A percentile compares a stretch with the other conserved stretches of the same genome.
phyloP scores from a whole-genome alignment of 106 monocot species.

The Dioscorea alata region DNA sequence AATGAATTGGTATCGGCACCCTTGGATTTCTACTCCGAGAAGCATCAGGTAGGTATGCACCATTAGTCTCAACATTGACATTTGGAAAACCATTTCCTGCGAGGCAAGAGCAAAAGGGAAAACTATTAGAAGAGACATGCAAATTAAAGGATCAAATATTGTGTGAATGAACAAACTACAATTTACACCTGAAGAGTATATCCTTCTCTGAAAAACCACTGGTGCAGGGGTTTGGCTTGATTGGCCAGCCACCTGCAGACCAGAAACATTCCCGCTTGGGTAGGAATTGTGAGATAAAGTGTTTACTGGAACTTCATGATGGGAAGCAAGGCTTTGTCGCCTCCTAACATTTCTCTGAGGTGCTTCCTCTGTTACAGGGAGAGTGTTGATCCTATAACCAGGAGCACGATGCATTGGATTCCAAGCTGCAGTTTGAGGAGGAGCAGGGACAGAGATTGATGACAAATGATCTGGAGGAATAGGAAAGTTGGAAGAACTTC shows the following conservation, averaged over 20 bases:
- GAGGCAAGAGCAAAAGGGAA: background rate
- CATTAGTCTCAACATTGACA: constrained; percentile 1
- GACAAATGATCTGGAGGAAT: constrained; percentile 14
- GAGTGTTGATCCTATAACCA: constrained; percentile 11
- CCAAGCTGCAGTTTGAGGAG: constrained; percentile 19
- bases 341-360: constrained; percentile 66
- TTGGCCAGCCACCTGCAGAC: constrained; percentile 9
- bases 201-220: constrained; percentile 2
- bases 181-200: constrained; percentile 12
- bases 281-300: constrained; percentile 16
- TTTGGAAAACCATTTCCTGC: constrained; percentile 2
- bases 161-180: constrained; percentile 11
- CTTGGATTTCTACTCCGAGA: constrained; percentile 10
- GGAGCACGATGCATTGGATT: constrained; percentile 1
- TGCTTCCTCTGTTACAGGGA: constrained; percentile 20
- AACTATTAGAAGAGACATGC: background rate
- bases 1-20: constrained; percentile 2
- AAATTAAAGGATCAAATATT: constrained; percentile 6
- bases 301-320: constrained; percentile 14
- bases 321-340: constrained; percentile 17
- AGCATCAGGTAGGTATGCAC: background rate
- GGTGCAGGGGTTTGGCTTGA: constrained; percentile 6
- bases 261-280: constrained; percentile 7
- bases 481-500: constrained; percentile 31
- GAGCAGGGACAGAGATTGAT: constrained; percentile 9